Base-by-base conservation (phyloP, 805 yeast species). In the Sugiyamaella smithiae region DNA sequence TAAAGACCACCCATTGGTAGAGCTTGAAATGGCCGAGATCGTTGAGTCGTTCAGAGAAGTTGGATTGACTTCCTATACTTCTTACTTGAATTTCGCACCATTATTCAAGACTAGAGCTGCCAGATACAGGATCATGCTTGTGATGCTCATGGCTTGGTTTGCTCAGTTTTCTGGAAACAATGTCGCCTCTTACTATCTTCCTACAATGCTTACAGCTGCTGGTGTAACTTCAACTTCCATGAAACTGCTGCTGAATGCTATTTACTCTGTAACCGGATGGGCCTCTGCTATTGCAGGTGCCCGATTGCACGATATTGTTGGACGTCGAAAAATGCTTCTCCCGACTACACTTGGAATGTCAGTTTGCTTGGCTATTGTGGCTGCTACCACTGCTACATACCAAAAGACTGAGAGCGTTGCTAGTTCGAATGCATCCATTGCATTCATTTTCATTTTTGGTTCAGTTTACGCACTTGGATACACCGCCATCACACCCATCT, bases 401-500 rank as follows among this genome's bases (percentile, higher is more conserved):
- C 49, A 57, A 23, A 49, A 51, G 4, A 53, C 54, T 12, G 51
- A 49, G 9, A 48, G 51, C 16, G 28, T 46, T 4, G 49, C 50
- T 11, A 66, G 66, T 5, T 58, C 59, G 5, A 50, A 43, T 9
- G 58, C 56, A n/a, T n/a, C 48, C 1, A 48, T 53, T 17, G 45
- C 40, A 5, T 44, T 50, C 23, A 50, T 50, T 33, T 51, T 41
- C 40, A 12, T 53, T 8, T 53, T 53, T 40, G 51, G 52, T 5
- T 32, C 33, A 8, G 12, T 35, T 14, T 53, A 38, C 26, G 46
- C 54, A 2, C 4, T 67, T 49, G 67, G 66, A 2, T 62, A 63
- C 52, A 68, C 68, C 14, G 63, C 70, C 12, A 59, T 68, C 55
- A 65, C 61, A 43, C 66, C 67, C 23, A 62, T 65, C 28, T 67